Evolutionary conservation across 192 early-diverging fungal species (phyloP).

Genomic region (Borealophlyctis nickersoniae): DNA sequence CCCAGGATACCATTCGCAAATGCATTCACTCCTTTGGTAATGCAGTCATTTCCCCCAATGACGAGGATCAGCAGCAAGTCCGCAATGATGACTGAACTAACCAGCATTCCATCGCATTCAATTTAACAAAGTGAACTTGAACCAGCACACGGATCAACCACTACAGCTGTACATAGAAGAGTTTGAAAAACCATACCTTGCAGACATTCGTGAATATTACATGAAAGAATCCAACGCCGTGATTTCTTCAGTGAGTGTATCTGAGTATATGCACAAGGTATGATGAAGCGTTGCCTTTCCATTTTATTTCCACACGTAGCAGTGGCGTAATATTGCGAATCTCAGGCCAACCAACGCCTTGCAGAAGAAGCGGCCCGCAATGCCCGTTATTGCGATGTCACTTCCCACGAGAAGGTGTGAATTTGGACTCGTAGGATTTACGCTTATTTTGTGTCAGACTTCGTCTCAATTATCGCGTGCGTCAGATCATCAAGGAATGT

Average conservation of each 20-base stretch:
- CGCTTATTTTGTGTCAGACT: too few relatives aligned
- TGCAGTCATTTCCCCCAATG: constrained; percentile 7
- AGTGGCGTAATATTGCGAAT: constrained; percentile 1
- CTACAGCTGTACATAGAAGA: constrained; percentile 74
- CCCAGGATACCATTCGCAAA: constrained; percentile 46
- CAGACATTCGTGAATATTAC: constrained; percentile 68
- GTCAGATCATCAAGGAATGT: constrained; percentile 64
- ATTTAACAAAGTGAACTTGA: constrained; percentile 59
- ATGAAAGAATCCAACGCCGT: constrained; percentile 57
- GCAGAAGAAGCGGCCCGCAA: constrained; percentile 62
- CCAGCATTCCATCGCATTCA: too few relatives aligned
- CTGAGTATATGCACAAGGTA: constrained; percentile 69
- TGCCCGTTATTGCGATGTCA: constrained; percentile 58
- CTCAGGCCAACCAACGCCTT: constrained; percentile 51
- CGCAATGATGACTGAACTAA: not conserved
- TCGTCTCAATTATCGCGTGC: too few relatives aligned
- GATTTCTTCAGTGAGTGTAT: constrained; percentile 56
- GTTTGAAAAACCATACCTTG: constrained; percentile 72
- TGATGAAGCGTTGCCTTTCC: not conserved
- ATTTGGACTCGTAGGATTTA: too few relatives aligned
- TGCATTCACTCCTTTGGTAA: constrained; percentile 63
- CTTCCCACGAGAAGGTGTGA: constrained; percentile 62
- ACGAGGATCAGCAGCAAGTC: not conserved
- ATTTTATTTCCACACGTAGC: not conserved
- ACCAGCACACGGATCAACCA: constrained; percentile 60